Base-by-base conservation (phyloP, 345 rosid genomes). In the Bretschneidera sinensis region DNA sequence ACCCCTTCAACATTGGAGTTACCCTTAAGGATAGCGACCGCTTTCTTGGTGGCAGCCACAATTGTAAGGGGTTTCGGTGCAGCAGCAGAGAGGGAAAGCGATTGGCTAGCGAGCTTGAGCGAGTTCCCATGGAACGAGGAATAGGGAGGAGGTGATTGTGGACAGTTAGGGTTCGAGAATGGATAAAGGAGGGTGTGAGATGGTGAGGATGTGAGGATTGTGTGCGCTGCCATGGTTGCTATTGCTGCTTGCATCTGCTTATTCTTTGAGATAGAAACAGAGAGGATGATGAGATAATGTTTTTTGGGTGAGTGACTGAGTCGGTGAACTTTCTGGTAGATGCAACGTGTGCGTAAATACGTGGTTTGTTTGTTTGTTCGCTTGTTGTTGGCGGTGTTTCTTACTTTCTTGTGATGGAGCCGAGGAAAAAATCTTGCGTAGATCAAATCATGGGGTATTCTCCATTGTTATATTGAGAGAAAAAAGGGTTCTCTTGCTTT, bases 21-120 rank as follows among this genome's bases (percentile, higher is more conserved):
- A 11, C 99, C 97, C 72, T 79, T 89, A 43, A 94, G 85, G n/a
- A 90, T 96, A 9, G 92, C 97, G 0, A 94, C 96, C 17, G 95
- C 97, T 59, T 94, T 89, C 73, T 90, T 89, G 34, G 85, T 47
- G 54, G 81, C 86, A 51, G 90, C 87, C 10, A 81, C 73, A 21
- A 92, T 76, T 0, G 81, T 67, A 45, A 84, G 70, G 0, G 90
- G 48, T 76, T 73, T 84, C 43, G 76, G 48, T 15, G 74, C 31
- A 45, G 70, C 48, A 21, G 83, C 70, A 43, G 72, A 57, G 53
- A 75, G 35, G 62, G 81, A n/a, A 24, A 76, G 65, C 43, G 81
- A 70, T 34, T 63, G 79, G 33, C 77, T 82, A 51, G 75, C 63
- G 22, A 76, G 71, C 31, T 73, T 76, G 64, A 83, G 81, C 52